Base-by-base conservation (phyloP, 371 early-diverging fungal genomes). In the Lichtheimia corymbifera region DNA sequence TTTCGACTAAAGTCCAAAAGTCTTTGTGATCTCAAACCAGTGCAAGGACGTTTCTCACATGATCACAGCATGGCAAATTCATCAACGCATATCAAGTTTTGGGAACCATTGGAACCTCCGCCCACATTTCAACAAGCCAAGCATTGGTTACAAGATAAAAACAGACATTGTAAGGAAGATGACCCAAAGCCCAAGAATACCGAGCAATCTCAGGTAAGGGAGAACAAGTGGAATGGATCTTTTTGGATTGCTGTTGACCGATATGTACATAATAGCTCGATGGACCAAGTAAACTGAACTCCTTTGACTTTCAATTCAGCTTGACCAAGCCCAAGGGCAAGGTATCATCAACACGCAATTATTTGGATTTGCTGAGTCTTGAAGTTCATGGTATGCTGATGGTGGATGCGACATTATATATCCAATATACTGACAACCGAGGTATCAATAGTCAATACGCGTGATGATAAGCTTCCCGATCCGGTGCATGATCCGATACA, bases 301-400 rank as follows among this genome's bases (percentile, higher is more conserved):
- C 75, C 5, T 86, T 75, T 69, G 82, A 86, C 5, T 87, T 85
- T 69, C 87, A 90, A 66, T 83, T 70, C 49, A 84, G 75, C 28
- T 75, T 80, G 5, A 77, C 67, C 1, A 82, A 82, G 51, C 68
- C 78, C 3, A 51, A 63, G 20, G 30, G 64, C 1, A 67, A 67
- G 27, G 58, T 60, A 0, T 61, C 62, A 4, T 63, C 47, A 6
- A 53, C 59, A 9, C 61, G 62, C 41, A 66, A 74, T 30, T 58
- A 74, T n/a, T 41, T 81, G 11, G 72, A 77, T 49, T 61, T 73
- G 11, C 65, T 86, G 53, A 79, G 78, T 53, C 55, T 76, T 4
- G 79, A 80, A 52, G 64, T 77, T 20, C 77, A 76, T 68, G 76
- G 70, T 74, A 76, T 13, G 15, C 4, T 18, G 51, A 41, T 11